Conservation (phyloP, 768 basidiomycete species). For the Rhizopogon vinicolor region DNA sequence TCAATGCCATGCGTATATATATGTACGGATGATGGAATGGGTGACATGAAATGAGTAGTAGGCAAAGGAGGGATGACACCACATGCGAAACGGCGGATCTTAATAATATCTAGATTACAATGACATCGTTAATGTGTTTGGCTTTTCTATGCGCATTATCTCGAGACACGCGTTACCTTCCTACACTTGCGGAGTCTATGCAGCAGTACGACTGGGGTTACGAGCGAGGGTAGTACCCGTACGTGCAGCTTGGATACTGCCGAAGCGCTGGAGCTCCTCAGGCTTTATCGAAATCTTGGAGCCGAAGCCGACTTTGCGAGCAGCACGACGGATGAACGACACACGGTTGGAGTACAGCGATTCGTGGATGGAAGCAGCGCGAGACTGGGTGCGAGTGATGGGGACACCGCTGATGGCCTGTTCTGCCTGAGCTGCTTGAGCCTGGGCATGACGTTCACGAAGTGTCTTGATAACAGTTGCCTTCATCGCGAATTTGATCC, state of each 20-base stretch:
- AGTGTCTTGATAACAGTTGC: conserved; percentile 84
- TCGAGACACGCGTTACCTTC: background rate
- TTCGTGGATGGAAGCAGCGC: conserved; percentile 86
- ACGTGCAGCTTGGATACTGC: conserved; percentile 77
- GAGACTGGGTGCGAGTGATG: conserved; percentile 83
- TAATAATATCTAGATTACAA: conserved; percentile 9
- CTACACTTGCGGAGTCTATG: conserved; percentile 24
- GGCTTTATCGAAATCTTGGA: conserved; percentile 76
- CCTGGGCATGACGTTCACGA: conserved; percentile 55
- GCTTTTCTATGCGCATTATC: background rate
- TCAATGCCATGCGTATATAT: conserved; percentile 8
- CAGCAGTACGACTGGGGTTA: conserved; percentile 60
- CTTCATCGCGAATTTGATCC: conserved; percentile 96
- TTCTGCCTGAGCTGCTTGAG: conserved; percentile 32
- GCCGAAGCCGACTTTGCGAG: conserved; percentile 85
- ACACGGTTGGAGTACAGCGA: conserved; percentile 95
- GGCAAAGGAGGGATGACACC: conserved; percentile 9
- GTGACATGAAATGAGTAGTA: background rate
- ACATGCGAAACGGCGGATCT: conserved; percentile 7
- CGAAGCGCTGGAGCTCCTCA: conserved; percentile 83
- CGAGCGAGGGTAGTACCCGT: conserved; percentile 76
- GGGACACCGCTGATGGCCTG: conserved; percentile 46
- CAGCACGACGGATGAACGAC: conserved; percentile 85
- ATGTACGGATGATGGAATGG: conserved; percentile 1
- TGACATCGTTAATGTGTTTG: conserved; percentile 2